These are phyloP conservation scores for Zygosaccharomyces bisporus DNA, from an alignment of 805 yeast species.

Conservation along the genomic window DNA sequence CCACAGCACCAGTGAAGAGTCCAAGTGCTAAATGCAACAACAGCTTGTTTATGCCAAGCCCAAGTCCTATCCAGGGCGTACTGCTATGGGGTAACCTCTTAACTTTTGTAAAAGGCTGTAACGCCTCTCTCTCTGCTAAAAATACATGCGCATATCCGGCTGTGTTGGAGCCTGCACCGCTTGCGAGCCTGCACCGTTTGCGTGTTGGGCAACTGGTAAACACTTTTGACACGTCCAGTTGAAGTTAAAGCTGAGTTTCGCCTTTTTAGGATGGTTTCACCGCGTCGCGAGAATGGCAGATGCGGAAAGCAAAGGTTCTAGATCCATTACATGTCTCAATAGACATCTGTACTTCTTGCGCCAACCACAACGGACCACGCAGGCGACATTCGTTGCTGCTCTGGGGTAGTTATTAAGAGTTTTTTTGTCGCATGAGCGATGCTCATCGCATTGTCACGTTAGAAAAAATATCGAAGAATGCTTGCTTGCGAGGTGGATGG, in stretches of 20 bases:
- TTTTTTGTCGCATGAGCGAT: not conserved
- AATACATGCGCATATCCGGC: not conserved
- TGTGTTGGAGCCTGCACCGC: not conserved
- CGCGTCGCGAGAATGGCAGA: conserved; percentile 7
- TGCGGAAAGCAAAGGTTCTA: not conserved
- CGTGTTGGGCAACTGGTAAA: not conserved
- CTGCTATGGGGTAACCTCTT: not conserved
- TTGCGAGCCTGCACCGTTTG: not conserved
- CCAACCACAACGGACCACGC: not conserved
- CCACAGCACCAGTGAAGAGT: not conserved
- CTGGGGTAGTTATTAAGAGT: not conserved
- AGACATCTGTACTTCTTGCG: not conserved
- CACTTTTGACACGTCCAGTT: not conserved
- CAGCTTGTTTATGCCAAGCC: not conserved
- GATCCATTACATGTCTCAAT: not conserved
- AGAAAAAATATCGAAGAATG: not conserved
- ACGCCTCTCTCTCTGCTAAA: not conserved
- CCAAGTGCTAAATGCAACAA: not conserved
- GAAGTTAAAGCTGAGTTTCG: conserved; percentile 5
- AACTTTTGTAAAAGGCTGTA: not conserved
- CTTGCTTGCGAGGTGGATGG: not conserved
- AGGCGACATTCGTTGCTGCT: not conserved
- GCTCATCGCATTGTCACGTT: not conserved
- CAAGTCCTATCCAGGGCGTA: not conserved
- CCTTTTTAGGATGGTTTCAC: conserved; percentile 6